A percentile compares a stretch with the other conserved stretches of the same genome.
Conservation (phyloP, 805 yeast species). For the Henningerozyma blattae region DNA sequence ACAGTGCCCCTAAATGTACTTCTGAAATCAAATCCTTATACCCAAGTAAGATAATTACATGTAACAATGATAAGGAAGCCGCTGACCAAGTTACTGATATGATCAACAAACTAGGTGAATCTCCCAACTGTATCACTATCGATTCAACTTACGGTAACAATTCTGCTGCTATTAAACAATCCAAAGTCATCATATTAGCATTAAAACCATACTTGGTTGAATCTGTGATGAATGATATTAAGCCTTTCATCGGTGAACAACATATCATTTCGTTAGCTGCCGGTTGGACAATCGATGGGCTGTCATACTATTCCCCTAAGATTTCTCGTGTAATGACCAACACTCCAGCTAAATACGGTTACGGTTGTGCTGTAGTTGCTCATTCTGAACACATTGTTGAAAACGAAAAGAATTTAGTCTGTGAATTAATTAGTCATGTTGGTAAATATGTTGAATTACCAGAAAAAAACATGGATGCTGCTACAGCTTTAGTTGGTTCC, state of each 20-base stretch:
- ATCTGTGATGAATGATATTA: constrained; percentile 42
- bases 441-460: constrained; percentile 55
- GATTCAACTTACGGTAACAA: constrained; percentile 44
- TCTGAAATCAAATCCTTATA: constrained; percentile 28
- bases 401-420: constrained; percentile 26
- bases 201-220: constrained; percentile 80
- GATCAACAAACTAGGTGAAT: constrained; percentile 34
- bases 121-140: constrained; percentile 34
- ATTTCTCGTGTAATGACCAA: constrained; percentile 96
- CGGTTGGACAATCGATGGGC: constrained; percentile 76
- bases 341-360: constrained; percentile 88
- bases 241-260: constrained; percentile 35
- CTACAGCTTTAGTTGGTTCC: constrained; percentile 89
- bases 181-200: constrained; percentile 69
- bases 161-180: constrained; percentile 42
- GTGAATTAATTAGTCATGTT: constrained; percentile 43
- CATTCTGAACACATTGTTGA: constrained; percentile 41
- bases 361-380: constrained; percentile 90
- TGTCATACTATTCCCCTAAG: constrained; percentile 36
- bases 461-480: constrained; percentile 92
- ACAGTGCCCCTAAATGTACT: constrained; percentile 19
- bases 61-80: constrained; percentile 37
- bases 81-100: constrained; percentile 38
- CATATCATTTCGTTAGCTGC: constrained; percentile 77
- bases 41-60: constrained; percentile 68